These are phyloP conservation scores for Podaxis sp. DNA, from an alignment of 768 basidiomycete species.

Conservation along the genomic window DNA sequence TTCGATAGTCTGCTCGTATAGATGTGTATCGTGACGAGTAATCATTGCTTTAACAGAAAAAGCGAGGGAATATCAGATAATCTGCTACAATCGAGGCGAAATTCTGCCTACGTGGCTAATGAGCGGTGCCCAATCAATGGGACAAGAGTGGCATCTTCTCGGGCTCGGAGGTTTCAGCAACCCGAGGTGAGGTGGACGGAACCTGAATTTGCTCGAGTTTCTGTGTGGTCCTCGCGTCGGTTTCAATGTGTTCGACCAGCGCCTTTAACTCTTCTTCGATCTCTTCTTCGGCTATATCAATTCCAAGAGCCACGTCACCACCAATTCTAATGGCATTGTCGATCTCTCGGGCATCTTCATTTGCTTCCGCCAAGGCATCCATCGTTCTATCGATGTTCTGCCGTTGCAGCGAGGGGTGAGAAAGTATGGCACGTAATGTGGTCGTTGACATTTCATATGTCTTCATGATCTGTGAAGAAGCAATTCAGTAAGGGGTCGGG, in stretches of 20 bases:
- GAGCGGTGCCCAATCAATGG: too few species aligned
- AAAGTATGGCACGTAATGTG: slow-evolving; percentile 73
- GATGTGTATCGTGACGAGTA: not conserved
- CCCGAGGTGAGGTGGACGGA: not conserved
- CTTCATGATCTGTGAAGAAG: slow-evolving; percentile 66
- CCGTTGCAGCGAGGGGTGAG: slow-evolving; percentile 78
- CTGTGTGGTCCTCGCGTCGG: slow-evolving; percentile 11
- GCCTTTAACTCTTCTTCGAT: slow-evolving; percentile 66
- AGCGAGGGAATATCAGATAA: not conserved
- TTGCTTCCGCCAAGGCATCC: slow-evolving; percentile 82
- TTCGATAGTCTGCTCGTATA: not conserved
- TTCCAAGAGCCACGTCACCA: slow-evolving; percentile 56
- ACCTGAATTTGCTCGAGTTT: slow-evolving; percentile 6
- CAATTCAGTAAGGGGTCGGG: not conserved
- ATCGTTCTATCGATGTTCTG: slow-evolving; percentile 82
- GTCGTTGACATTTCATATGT: slow-evolving; percentile 81
- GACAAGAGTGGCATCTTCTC: not conserved
- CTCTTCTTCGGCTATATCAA: slow-evolving; percentile 47
- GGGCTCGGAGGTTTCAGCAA: not conserved
- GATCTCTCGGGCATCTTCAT: slow-evolving; percentile 79
- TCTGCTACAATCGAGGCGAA: not conserved
- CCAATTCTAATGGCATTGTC: slow-evolving; percentile 75
- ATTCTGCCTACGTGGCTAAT: too few species aligned
- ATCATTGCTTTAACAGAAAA: not conserved
- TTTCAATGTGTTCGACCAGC: slow-evolving; percentile 41